A percentile compares a stretch with the other conserved stretches of the same genome.
Conservation (phyloP, 2,329 filamentous ascomycete genomes). For the Penicillium digitatum region DNA sequence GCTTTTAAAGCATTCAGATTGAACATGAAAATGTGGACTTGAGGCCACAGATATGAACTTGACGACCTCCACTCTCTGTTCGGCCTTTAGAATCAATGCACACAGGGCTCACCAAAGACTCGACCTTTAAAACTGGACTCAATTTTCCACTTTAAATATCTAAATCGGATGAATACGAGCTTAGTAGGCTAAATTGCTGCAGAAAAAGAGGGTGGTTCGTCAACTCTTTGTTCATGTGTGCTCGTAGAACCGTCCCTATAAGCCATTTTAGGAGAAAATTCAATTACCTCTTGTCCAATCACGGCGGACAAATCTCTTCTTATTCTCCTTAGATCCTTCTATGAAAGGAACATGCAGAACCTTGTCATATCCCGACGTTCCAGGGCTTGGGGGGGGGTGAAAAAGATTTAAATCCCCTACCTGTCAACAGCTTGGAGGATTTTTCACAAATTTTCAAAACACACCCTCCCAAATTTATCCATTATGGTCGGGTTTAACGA, state of each 20-base stretch:
- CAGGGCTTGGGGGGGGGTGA: not conserved
- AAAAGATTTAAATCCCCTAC: not conserved
- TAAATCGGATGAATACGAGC: not conserved
- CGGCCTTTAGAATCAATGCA: not conserved
- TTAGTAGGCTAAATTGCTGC: too few relatives aligned
- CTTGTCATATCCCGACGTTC: not conserved
- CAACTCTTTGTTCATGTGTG: not conserved
- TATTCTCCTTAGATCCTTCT: not conserved
- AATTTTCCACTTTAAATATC: not conserved
- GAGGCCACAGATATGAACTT: too few relatives aligned
- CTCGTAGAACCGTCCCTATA: not conserved
- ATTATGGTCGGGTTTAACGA: not conserved
- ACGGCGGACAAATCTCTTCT: not conserved
- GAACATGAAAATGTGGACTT: not conserved
- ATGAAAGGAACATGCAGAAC: not conserved
- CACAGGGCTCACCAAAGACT: not conserved
- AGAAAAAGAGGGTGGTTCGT: not conserved
- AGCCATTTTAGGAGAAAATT: not conserved
- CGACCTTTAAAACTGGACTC: not conserved
- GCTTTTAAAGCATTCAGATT: too few relatives aligned
- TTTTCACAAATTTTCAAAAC: not conserved
- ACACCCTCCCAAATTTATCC: not conserved
- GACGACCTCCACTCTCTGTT: too few relatives aligned
- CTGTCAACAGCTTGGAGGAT: not conserved
- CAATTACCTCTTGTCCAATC: not conserved